Conservation (phyloP, 2,329 filamentous ascomycete genomes). For the Aspergillus fumigatiaffinis region DNA sequence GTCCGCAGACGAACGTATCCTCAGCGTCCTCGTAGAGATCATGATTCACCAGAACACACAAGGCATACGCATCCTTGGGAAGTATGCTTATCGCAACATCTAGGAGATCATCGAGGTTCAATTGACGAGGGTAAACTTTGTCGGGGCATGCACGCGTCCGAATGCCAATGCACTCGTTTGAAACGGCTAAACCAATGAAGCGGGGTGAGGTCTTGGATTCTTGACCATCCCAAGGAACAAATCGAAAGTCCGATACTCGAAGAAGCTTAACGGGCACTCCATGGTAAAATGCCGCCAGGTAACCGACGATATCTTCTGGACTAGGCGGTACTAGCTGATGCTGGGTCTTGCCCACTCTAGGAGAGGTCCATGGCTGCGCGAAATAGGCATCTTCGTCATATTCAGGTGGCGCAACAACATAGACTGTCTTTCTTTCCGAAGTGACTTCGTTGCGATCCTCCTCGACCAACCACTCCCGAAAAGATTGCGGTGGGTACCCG, state of each 20-base stretch:
- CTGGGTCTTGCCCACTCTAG: conserved; percentile 15
- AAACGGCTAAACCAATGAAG: conserved; percentile 47
- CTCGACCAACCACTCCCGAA: conserved; percentile 48
- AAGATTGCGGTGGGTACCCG: conserved; percentile 49
- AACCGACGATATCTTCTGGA: conserved; percentile 36
- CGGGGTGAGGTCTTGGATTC: conserved; percentile 12
- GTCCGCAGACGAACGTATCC: conserved; percentile 63
- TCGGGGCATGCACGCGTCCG: conserved; percentile 50
- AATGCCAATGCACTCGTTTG: conserved; percentile 45
- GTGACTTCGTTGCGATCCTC: conserved; percentile 50
- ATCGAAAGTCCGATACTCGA: conserved; percentile 36
- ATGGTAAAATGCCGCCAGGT: conserved; percentile 52
- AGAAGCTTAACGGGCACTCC: conserved; percentile 50
- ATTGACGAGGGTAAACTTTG: conserved; percentile 37
- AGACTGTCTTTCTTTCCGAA: conserved; percentile 46
- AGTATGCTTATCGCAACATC: conserved; percentile 54
- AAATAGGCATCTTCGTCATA: conserved; percentile 34
- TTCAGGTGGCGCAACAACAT: conserved; percentile 48
- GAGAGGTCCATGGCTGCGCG: conserved; percentile 44
- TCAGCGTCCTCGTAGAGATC: conserved; percentile 64
- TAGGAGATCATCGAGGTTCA: conserved; percentile 60
- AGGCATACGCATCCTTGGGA: conserved; percentile 55
- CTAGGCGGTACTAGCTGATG: conserved; percentile 7
- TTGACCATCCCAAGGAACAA: conserved; percentile 46
- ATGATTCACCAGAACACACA: conserved; percentile 56